A percentile compares a stretch with the other conserved stretches of the same genome.
These are phyloP conservation scores for Neonothopanus nambi DNA, from an alignment of 1,284 basidiomycete genomes.

Conservation along the genomic window DNA sequence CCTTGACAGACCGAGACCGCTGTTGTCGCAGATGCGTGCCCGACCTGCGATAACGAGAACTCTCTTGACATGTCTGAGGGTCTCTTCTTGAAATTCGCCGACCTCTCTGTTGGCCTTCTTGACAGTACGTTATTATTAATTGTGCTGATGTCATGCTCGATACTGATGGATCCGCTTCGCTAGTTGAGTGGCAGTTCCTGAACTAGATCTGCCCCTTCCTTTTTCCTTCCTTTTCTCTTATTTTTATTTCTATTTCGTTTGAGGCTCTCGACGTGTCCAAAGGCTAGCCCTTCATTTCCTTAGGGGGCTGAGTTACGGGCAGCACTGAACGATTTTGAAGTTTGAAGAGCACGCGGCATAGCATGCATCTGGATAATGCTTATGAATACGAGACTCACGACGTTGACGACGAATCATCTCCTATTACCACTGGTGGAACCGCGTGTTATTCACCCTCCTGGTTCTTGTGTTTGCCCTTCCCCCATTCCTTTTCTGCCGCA, in stretches of 20 bases:
- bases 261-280: constrained; percentile 17
- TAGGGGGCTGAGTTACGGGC: constrained; percentile 19
- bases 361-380: constrained; percentile 13
- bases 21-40: constrained; percentile 79
- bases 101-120: constrained; percentile 57
- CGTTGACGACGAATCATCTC: constrained; percentile 1
- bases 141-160: neutral
- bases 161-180: neutral
- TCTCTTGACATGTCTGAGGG: constrained; percentile 82
- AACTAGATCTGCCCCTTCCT: neutral
- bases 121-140: constrained; percentile 55
- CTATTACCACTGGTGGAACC: constrained; percentile 8
- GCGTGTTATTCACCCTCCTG: neutral
- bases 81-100: constrained; percentile 69
- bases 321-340: constrained; percentile 4
- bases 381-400: constrained; percentile 10
- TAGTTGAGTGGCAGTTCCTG: neutral
- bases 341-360: constrained; percentile 14
- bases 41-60: constrained; percentile 67
- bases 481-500: constrained; percentile 1
- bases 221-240: constrained; percentile 5
- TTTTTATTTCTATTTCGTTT: constrained; percentile 17
- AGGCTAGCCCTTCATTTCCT: constrained; percentile 15
- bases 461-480: constrained; percentile 3
- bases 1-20: constrained; percentile 50